Conservation (phyloP, 176 grass and related monocot genomes). For the Juncus inflexus region DNA sequence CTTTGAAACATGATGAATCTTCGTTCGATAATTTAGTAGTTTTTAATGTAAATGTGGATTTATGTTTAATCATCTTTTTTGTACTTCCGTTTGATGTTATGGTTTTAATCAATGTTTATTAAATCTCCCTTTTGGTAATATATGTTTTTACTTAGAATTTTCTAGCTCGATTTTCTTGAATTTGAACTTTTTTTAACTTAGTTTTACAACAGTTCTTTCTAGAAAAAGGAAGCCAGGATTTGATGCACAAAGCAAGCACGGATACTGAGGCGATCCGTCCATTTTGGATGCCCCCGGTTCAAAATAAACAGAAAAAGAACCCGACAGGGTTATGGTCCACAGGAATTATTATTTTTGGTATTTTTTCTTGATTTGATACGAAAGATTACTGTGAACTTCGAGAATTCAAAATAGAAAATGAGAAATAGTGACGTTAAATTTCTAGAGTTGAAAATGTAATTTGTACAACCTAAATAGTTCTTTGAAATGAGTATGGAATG, state of each 20-base stretch:
- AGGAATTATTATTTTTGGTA: slow-evolving; percentile 21
- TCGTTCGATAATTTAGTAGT: background rate
- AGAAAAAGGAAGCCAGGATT: slow-evolving; percentile 84
- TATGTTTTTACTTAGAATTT: background rate
- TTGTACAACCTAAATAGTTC: too few relatives aligned
- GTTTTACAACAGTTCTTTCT: slow-evolving; percentile 37
- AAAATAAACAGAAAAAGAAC: slow-evolving; percentile 48
- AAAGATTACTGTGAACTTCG: too few relatives aligned
- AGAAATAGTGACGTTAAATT: too few relatives aligned
- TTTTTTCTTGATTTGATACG: too few relatives aligned
- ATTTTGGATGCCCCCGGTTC: slow-evolving; percentile 33
- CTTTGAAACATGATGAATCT: slow-evolving; percentile 2
- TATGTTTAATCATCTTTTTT: too few relatives aligned
- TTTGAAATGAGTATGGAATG: too few relatives aligned
- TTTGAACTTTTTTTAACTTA: slow-evolving; percentile 29
- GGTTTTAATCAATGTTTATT: background rate
- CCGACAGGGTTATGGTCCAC: slow-evolving; percentile 88
- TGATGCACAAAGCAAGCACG: slow-evolving; percentile 73
- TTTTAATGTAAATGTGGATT: background rate
- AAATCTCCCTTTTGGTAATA: background rate
- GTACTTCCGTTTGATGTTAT: background rate
- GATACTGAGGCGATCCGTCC: slow-evolving; percentile 61
- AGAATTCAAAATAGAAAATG: too few relatives aligned
- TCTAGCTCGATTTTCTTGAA: background rate
- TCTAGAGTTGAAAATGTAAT: too few relatives aligned